Percentiles rank a stretch among this genome's conserved stretches.
Conservation (phyloP, 78 protist species). For the Dictyostelium purpureum region DNA sequence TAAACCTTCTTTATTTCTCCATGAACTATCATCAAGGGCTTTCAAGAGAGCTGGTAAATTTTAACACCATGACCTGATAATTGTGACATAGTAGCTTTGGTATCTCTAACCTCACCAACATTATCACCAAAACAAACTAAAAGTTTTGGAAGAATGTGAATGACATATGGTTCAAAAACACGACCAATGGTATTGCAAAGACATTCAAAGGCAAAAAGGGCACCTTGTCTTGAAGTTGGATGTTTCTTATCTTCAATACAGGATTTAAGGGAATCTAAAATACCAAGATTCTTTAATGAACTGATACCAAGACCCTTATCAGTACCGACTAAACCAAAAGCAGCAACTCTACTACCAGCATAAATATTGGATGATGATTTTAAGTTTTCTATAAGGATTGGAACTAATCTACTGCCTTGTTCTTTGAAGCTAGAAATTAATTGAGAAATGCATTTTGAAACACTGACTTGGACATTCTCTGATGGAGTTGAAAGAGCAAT, state of each 20-base stretch:
- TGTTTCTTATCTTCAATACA: conserved; percentile 73
- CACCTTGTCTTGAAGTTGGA: conserved; percentile 88
- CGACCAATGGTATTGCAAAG: conserved; percentile 87
- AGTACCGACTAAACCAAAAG: conserved; percentile 94
- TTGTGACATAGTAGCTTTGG: conserved; percentile 86
- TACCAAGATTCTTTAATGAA: conserved; percentile 81
- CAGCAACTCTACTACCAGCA: conserved; percentile 85
- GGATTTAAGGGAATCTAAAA: conserved; percentile 70
- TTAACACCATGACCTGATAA: conserved; percentile 93
- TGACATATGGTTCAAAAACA: conserved; percentile 96
- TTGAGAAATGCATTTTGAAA: conserved; percentile 71
- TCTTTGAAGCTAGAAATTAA: conserved; percentile 31
- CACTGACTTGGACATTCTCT: conserved; percentile 62
- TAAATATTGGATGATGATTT: conserved; percentile 4
- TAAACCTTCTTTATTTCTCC: conserved; percentile 93
- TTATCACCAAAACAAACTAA: conserved; percentile 89
- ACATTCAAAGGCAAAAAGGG: conserved; percentile 86
- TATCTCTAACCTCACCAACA: conserved; percentile 80
- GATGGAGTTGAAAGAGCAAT: conserved; percentile 68
- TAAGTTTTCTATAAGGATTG: conserved; percentile 32
- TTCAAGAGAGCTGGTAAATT: conserved; percentile 90
- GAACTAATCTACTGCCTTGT: conserved; percentile 62
- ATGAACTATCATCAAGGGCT: conserved; percentile 86
- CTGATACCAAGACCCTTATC: conserved; percentile 91
- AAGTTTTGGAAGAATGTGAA: conserved; percentile 87